Evolutionary conservation across 108 stramenopile genomes (phyloP).

Genomic region (Cyclotella cryptica): DNA sequence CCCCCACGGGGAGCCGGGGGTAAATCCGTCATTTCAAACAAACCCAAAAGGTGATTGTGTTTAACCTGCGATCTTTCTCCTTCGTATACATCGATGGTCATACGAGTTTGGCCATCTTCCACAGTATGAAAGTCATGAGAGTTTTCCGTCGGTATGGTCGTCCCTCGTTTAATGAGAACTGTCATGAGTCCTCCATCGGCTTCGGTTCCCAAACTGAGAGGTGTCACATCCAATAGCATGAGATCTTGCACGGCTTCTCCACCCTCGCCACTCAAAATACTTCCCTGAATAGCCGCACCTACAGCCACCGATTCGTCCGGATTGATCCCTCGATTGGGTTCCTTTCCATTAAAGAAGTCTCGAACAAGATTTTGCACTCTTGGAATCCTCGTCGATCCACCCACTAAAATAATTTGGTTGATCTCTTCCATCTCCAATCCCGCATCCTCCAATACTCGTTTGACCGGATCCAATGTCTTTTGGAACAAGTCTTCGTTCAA

Average conservation of each 20-base stretch:
- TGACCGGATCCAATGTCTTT: conserved; percentile 94
- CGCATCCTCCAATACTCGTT: conserved; percentile 92
- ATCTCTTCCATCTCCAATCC: conserved; percentile 87
- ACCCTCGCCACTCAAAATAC: conserved; percentile 89
- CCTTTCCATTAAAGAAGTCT: conserved; percentile 97
- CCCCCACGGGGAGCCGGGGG: conserved; percentile 95
- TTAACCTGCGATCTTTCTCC: conserved; percentile 97
- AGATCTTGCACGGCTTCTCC: conserved; percentile 83
- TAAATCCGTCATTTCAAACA: conserved; percentile 95
- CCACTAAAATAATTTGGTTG: conserved; percentile 96
- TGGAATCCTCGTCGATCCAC: conserved; percentile 98
- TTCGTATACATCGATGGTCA: conserved; percentile 96
- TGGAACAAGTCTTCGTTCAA: conserved; percentile 97
- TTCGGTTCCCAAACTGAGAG: conserved; percentile 93
- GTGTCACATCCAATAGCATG: conserved; percentile 93
- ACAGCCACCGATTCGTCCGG: conserved; percentile 99
- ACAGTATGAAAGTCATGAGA: conserved; percentile 60
- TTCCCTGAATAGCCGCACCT: conserved; percentile 97
- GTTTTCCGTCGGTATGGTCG: conserved; percentile 91
- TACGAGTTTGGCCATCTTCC: conserved; percentile 91
- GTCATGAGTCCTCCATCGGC: conserved; percentile 94
- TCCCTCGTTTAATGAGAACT: conserved; percentile 84
- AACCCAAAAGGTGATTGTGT: conserved; percentile 94
- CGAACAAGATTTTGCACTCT: conserved; percentile 92
- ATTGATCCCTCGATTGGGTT: conserved; percentile 91